Percentiles rank a stretch among this genome's conserved stretches.
Evolutionary conservation across 768 basidiomycete species (phyloP).

Genomic region (Pisolithus microcarpus): DNA sequence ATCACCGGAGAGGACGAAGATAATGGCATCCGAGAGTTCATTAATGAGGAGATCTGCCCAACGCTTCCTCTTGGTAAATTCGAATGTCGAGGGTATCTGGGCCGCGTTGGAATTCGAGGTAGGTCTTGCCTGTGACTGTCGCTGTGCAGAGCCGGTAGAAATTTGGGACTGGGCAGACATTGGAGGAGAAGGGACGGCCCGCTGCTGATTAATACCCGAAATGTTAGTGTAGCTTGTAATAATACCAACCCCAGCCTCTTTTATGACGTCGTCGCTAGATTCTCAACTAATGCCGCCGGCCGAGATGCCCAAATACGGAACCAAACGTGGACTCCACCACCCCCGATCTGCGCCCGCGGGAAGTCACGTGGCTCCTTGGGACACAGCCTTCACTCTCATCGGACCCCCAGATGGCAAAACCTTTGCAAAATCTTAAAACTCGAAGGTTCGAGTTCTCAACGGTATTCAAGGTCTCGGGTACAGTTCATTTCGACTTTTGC

Average conservation of each 20-base stretch:
- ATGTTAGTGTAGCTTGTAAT: background rate
- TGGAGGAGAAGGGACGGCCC: background rate
- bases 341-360: background rate
- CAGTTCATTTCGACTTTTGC: too few relatives aligned
- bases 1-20: constrained; percentile 58
- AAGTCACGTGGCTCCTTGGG: background rate
- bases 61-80: constrained; percentile 81
- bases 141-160: background rate
- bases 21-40: constrained; percentile 68
- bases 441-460: too few relatives aligned
- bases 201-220: background rate
- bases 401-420: too few relatives aligned
- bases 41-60: constrained; percentile 78
- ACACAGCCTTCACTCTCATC: too few relatives aligned
- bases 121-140: background rate
- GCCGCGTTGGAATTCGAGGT: background rate
- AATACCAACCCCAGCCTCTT: background rate
- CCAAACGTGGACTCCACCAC: background rate
- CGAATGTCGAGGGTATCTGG: constrained; percentile 37
- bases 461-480: too few relatives aligned
- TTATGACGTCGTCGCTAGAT: constrained; percentile 20
- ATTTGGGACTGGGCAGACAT: background rate
- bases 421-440: too few relatives aligned
- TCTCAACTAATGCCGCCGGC: background rate
- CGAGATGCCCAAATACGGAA: background rate